Evolutionary conservation across 495 filamentous ascomycete species (phyloP).

Genomic region (Hyaloscypha hepaticicola): DNA sequence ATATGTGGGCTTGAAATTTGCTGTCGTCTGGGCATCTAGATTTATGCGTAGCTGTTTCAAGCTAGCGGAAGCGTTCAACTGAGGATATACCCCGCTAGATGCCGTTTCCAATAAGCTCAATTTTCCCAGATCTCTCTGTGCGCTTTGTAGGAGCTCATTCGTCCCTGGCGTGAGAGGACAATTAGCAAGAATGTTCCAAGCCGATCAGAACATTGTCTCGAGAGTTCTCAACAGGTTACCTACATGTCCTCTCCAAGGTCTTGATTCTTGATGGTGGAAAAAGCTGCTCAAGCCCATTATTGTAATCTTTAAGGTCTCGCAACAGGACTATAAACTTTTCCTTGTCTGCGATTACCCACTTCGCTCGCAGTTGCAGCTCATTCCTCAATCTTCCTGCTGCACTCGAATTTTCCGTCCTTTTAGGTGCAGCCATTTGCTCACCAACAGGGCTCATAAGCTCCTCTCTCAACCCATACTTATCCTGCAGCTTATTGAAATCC

Average conservation of each 20-base stretch:
- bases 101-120: slow-evolving; percentile 37
- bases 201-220: background rate
- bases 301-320: slow-evolving; percentile 39
- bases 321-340: slow-evolving; percentile 40
- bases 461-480: slow-evolving; percentile 38
- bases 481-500: slow-evolving; percentile 40
- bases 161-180: slow-evolving; percentile 17
- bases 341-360: slow-evolving; percentile 41
- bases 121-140: slow-evolving; percentile 31
- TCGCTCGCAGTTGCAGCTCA: slow-evolving; percentile 33
- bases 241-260: slow-evolving; percentile 33
- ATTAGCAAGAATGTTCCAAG: background rate
- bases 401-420: background rate
- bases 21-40: slow-evolving; percentile 34
- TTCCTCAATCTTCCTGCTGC: slow-evolving; percentile 24
- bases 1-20: slow-evolving; percentile 34
- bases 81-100: slow-evolving; percentile 35
- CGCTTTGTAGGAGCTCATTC: slow-evolving; percentile 36
- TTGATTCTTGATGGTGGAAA: slow-evolving; percentile 37
- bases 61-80: slow-evolving; percentile 34
- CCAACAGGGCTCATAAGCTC: slow-evolving; percentile 9
- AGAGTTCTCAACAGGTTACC: background rate
- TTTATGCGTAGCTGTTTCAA: slow-evolving; percentile 39
- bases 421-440: slow-evolving; percentile 13
- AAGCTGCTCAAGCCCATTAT: slow-evolving; percentile 40